Conservation (phyloP, 805 yeast species). For the Cyberlindnera maclurae region DNA sequence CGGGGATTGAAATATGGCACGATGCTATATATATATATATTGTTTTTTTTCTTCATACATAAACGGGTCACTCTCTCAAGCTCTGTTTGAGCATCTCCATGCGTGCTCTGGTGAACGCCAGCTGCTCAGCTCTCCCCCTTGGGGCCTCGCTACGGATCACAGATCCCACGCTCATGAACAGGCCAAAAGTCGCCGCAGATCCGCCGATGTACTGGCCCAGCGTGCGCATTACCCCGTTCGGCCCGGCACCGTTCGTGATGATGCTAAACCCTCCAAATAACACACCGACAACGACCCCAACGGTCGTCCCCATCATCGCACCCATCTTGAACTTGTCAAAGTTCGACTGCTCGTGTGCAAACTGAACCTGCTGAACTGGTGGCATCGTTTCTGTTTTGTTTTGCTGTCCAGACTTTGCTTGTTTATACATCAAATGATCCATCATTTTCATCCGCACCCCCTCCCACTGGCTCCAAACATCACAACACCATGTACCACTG, state of each 20-base stretch:
- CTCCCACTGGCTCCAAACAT: neutral
- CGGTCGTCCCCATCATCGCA: slow-evolving; percentile 80
- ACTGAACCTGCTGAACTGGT: slow-evolving; percentile 63
- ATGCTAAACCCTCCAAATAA: slow-evolving; percentile 92
- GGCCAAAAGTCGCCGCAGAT: slow-evolving; percentile 93
- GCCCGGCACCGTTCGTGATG: slow-evolving; percentile 93
- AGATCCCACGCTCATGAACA: slow-evolving; percentile 94
- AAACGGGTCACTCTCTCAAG: too few relatives aligned
- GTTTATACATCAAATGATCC: neutral
- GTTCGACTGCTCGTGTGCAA: slow-evolving; percentile 62
- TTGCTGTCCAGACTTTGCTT: neutral
- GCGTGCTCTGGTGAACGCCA: slow-evolving; percentile 37
- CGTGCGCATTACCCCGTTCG: slow-evolving; percentile 94
- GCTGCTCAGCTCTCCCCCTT: slow-evolving; percentile 28
- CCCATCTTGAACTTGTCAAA: slow-evolving; percentile 99
- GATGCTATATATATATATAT: too few relatives aligned
- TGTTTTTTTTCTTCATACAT: too few relatives aligned
- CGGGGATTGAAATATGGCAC: too few relatives aligned
- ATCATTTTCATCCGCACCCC: too few relatives aligned
- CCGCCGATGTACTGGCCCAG: slow-evolving; percentile 95
- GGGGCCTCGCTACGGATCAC: slow-evolving; percentile 67
- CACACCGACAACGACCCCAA: slow-evolving; percentile 90
- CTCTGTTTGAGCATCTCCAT: slow-evolving; percentile 19
- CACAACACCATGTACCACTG: slow-evolving; percentile 36
- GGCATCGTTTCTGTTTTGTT: neutral